Base-by-base conservation (phyloP, 2,329 filamentous ascomycete genomes). In the Hypoxylon sp. region DNA sequence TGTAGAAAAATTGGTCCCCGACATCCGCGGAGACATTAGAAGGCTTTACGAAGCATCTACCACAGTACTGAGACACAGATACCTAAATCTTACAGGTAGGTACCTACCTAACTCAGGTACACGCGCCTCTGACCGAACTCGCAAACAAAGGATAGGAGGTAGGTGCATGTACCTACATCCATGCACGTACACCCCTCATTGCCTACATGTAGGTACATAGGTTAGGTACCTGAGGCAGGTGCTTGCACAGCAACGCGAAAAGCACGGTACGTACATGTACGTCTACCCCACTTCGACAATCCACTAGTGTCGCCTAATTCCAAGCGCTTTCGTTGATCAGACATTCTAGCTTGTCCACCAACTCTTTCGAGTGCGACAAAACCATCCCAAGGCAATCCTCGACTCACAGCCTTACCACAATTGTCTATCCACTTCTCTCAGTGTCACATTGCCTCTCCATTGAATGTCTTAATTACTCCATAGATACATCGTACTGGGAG, bases 371-470 rank as follows among this genome's bases (percentile, higher is more conserved):
- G 65, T 64, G 61, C 61, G 30, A 67, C 65, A 60, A 52, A 57
- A 57, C 21, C 21, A 13, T 49, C 51, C 45, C 53, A 62, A 65
- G 61, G 19, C 38, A 58, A 65, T 62, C 60, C 41, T 64, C 67
- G 63, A 69, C 55, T 69, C 60, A 34, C 60, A 64, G 63, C 59
- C 66, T 63, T 65, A 62, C 59, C 56, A 41, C 30, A 56, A 38
- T 55, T 38, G 34, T 49, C 55, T 57, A 57, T 38, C 36, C 55
- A 53, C 38, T 60, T 51, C 51, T 30, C 58, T 46, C 9, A 59
- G 66, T 59, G 53, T 66, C 50, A 66, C 63, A 63, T 63, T 34
- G 30, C 14, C n/a, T 25, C 49, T 48, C 46, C 45, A 58, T 66
- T 28, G 23, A 63, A 53, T 43, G 23, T 25, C 50, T 41, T 60